Evolutionary conservation across 2,329 filamentous ascomycete species (phyloP), one percentile per base, ranked within the genome.

Genomic region (Monosporascus ibericus): DNA sequence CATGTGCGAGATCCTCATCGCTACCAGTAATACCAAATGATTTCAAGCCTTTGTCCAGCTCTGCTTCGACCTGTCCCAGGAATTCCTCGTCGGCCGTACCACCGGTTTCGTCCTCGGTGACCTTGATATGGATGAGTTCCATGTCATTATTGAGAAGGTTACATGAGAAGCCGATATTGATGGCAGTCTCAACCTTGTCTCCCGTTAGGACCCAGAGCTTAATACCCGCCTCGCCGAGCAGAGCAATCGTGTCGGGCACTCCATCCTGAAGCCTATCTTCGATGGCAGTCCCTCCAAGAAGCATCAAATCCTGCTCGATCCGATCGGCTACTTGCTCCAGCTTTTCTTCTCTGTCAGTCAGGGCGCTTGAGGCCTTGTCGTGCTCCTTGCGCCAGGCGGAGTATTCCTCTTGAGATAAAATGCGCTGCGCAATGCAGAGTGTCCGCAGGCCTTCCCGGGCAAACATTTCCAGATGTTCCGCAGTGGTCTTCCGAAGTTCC

Each of bases 131-230:
- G 58, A 99, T 88, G 56, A 99, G 76, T 61, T 99, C 94, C 94
- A 99, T 96, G 60, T 96, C 90, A 70, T 96, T 99, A 72, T 92
- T 91, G 51, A 99, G 81, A 34, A 99, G 79, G 63, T 99, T 99
- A 76, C 95, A 99, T 11, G 95, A 99, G 72, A 97, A 99, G 2
- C 94, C 94, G 66, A 99, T 99, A 73, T 99, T 99, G 83, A 99
- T 99, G 53, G 95, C 94, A 24, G 94, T 99, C 73, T 99, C 94
- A 34, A 97, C 92, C 72, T 97, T 99, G 78, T 99, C 94, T 58
- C 95, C 94, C 17, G 94, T 99, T 58, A 99, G 75, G 50, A 99
- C 94, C 94, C 94, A 99, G 7, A 99, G 82, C 72, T 99, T 99
- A 72, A 99, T 96, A 68, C 95, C 95, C 50, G 94, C 94, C 64